Percentiles rank a stretch among this genome's conserved stretches.
These are phyloP conservation scores for Solanum sitiens DNA, from an alignment of 257 asterid species.

Conservation along the genomic window DNA sequence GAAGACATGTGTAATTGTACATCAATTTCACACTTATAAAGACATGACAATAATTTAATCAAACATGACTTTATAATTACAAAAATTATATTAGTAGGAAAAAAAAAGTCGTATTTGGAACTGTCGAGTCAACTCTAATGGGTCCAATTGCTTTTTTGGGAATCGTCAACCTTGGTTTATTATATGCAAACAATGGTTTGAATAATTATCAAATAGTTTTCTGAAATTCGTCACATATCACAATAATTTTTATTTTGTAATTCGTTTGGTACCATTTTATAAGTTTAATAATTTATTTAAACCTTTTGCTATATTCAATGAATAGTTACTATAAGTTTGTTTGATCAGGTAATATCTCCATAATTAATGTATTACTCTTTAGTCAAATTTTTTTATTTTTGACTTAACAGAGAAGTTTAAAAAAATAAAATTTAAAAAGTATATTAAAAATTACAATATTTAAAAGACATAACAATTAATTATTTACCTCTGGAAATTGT, in stretches of 20 bases:
- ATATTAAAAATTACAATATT: too few species aligned
- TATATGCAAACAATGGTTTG: background rate
- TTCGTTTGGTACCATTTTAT: background rate
- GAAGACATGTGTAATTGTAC: background rate
- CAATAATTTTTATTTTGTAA: background rate
- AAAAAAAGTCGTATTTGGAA: too few species aligned
- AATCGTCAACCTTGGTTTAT: background rate
- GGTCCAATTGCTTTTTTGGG: background rate
- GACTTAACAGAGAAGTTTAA: background rate
- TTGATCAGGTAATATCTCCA: too few species aligned
- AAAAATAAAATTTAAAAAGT: too few species aligned
- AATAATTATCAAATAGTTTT: background rate
- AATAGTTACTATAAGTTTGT: too few species aligned
- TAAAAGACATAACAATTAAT: too few species aligned
- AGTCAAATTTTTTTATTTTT: background rate
- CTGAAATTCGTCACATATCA: background rate
- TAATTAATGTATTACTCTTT: too few species aligned
- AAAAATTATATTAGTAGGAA: too few species aligned
- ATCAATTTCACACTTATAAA: too few species aligned
- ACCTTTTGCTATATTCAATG: too few species aligned
- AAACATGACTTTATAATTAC: background rate
- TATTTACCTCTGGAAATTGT: too few species aligned
- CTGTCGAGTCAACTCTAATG: background rate
- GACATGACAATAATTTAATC: background rate
- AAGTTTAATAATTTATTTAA: background rate